Percentiles rank a stretch among this genome's conserved stretches.
Evolutionary conservation across 2,329 filamentous ascomycete genomes (phyloP).

Genomic region (Paracorniculantispora psalliotae): DNA sequence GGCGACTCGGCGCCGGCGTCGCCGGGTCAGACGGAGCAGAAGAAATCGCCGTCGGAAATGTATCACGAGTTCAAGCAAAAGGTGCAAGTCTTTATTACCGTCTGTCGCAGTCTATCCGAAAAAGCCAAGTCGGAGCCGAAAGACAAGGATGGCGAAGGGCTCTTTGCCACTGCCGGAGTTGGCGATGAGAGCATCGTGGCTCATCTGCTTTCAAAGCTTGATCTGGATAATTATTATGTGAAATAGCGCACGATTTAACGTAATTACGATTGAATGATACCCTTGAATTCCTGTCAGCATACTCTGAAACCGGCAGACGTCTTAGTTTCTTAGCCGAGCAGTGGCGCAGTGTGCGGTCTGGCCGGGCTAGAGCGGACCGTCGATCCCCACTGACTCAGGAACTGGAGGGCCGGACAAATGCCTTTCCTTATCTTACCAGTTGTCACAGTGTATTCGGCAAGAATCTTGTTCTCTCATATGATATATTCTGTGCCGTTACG

Average conservation of each 20-base stretch:
- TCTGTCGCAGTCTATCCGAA: conserved; percentile 63
- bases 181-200: conserved; percentile 57
- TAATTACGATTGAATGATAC: neutral
- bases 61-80: conserved; percentile 67
- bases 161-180: conserved; percentile 30
- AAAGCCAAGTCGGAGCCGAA: conserved; percentile 43
- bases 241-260: conserved; percentile 15
- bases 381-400: neutral
- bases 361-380: neutral
- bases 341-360: no score
- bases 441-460: neutral
- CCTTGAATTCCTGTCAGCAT: no score
- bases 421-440: neutral
- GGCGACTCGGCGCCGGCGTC: conserved; percentile 28
- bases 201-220: conserved; percentile 62
- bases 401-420: neutral
- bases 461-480: neutral
- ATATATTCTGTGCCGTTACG: no score
- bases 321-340: no score
- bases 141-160: conserved; percentile 22
- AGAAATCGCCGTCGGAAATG: conserved; percentile 36
- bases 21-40: conserved; percentile 17
- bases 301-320: no score
- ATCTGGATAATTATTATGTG: conserved; percentile 64
- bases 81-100: conserved; percentile 67